Conservation (phyloP, 106 monocot genomes). For the Phalaenopsis equestris region DNA sequence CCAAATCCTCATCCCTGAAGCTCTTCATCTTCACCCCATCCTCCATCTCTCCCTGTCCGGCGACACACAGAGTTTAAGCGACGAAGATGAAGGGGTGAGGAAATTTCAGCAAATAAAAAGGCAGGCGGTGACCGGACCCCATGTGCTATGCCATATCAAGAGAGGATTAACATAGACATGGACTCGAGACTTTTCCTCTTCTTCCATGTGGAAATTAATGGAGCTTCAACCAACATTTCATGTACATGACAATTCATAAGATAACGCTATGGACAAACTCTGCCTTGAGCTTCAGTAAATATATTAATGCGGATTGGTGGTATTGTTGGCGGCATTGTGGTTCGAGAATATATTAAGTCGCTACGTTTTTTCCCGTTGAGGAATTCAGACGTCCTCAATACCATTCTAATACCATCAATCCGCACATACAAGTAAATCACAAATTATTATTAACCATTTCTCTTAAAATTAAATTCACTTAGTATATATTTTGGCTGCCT, state of each 20-base stretch:
- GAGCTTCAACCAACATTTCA: neutral
- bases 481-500: too few relatives aligned
- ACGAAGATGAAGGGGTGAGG: neutral
- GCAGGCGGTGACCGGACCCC: neutral
- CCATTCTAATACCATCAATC: too few relatives aligned
- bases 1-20: slow-evolving; percentile 60
- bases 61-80: neutral
- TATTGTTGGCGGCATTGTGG: too few relatives aligned
- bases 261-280: neutral
- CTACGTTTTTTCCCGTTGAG: too few relatives aligned
- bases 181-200: neutral
- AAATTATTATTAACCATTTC: too few relatives aligned
- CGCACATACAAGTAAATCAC: too few relatives aligned
- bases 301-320: too few relatives aligned
- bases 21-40: slow-evolving; percentile 41
- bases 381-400: too few relatives aligned
- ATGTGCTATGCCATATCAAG: neutral
- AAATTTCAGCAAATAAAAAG: neutral
- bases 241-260: neutral
- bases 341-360: too few relatives aligned
- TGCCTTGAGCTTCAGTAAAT: too few relatives aligned
- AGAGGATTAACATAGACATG: neutral
- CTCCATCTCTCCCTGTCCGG: slow-evolving; percentile 6
- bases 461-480: too few relatives aligned
- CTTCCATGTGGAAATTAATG: neutral